Base-by-base conservation (phyloP, 345 rosid genomes). In the Populus alba region DNA sequence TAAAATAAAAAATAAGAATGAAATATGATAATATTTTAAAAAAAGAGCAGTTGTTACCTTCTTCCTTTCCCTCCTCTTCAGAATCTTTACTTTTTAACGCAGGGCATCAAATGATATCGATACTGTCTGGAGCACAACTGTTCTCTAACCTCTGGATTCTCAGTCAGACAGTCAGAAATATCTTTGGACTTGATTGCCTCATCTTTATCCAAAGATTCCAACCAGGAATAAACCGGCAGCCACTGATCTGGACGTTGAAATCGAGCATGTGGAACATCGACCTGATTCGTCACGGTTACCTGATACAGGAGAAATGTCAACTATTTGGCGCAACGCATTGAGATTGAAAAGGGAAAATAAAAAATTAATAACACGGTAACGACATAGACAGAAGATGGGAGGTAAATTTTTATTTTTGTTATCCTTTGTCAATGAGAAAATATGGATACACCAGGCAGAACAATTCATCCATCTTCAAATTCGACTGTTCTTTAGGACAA, bases 221-320 rank as follows among this genome's bases (percentile, higher is more conserved):
- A 80, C 99, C 99, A 94, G 2, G 92, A 79, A 80, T 94, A 94
- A 55, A 92, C 97, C 2, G 98, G 97, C 72, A 86, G 78, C 97
- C 97, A 96, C 66, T 89, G 97, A 83, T 91, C 95, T 0, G 95
- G 89, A 15, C 99, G 87, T 76, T 96, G 97, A 84, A 96, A 96
- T 45, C 97, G 88, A 79, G 91, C 94, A 31, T 93, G 91, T 17
- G 86, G 88, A 73, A 81, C 74, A 71, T 88, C 94, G 45, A 78
- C 63, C 79, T 84, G 90, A 37, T 77, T 77, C 27, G 76, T 74
- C 43, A 80, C 92, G 51, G 27, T 47, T 37, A 22, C 78, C 79
- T 78, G 79, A 38, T 72, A 8, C 8, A 25, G n/a, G 29, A 72
- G n/a, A 51, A 59, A 20, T 35, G 39, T 68, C 51, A 70, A 22